phyloP scores from a whole-genome alignment of 1,284 basidiomycete species.

The Sporisorium scitamineum region DNA sequence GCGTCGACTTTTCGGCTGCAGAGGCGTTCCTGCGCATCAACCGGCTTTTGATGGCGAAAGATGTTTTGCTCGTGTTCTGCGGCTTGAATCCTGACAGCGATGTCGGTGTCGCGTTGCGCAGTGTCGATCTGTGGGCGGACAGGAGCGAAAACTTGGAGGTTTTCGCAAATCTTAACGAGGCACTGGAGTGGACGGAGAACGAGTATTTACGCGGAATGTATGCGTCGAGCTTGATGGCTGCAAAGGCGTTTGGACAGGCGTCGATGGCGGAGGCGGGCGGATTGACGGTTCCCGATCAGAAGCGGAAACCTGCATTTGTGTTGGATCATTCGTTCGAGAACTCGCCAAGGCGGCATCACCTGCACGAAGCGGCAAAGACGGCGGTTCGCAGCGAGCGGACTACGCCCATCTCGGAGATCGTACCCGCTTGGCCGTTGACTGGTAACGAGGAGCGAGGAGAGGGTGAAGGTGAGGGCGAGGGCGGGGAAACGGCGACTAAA shows the following conservation, averaged over 20 bases:
- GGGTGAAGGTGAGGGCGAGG: background rate
- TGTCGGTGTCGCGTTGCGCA: constrained; percentile 60
- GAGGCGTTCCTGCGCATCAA: constrained; percentile 95
- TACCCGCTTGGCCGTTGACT: background rate
- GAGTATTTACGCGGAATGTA: constrained; percentile 70
- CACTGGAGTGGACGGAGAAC: constrained; percentile 82
- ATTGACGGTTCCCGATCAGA: constrained; percentile 63
- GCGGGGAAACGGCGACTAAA: background rate
- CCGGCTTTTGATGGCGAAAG: constrained; percentile 80
- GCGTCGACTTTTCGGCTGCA: constrained; percentile 93
- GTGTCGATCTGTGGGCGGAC: constrained; percentile 78
- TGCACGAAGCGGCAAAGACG: constrained; percentile 79
- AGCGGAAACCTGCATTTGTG: constrained; percentile 60
- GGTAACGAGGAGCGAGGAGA: too few species aligned
- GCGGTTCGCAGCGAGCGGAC: constrained; percentile 45
- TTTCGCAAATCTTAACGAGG: constrained; percentile 86
- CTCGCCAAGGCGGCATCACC: constrained; percentile 80
- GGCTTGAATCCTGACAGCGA: constrained; percentile 73
- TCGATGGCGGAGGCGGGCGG: constrained; percentile 72
- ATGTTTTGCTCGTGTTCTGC: constrained; percentile 88
- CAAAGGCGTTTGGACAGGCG: constrained; percentile 66
- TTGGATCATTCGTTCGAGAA: constrained; percentile 76
- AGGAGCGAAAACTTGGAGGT: constrained; percentile 73
- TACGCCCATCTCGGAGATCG: constrained; percentile 33
- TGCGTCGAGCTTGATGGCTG: constrained; percentile 64